Percentiles rank a stretch among this genome's conserved stretches.
Conservation (phyloP, 805 yeast species). For the Millerozyma acaciae region DNA sequence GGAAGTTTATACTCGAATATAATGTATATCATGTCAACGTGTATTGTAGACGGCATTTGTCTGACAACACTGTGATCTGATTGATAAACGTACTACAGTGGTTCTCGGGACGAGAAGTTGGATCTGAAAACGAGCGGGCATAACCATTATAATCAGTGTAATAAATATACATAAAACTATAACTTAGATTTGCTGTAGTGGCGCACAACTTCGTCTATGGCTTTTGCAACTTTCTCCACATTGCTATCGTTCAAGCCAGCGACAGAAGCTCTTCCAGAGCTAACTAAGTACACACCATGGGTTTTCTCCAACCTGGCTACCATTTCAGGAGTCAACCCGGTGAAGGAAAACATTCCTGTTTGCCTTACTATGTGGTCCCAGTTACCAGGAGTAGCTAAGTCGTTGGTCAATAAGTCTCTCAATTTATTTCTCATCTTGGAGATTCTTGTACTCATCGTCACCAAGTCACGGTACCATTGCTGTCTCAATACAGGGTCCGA, state of each 20-base stretch:
- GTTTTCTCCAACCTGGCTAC: conserved; percentile 69
- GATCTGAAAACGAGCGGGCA: too few species aligned
- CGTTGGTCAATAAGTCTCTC: conserved; percentile 50
- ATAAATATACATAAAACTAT: conserved; percentile 6
- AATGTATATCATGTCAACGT: conserved; percentile 1
- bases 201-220: conserved; percentile 75
- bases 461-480: conserved; percentile 83
- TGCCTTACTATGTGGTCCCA: conserved; percentile 92
- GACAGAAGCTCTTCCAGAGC: conserved; percentile 86
- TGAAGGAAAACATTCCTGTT: conserved; percentile 95
- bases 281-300: conserved; percentile 78
- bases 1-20: conserved; percentile 4
- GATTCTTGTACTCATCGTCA: conserved; percentile 85
- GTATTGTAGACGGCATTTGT: background rate
- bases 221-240: conserved; percentile 71
- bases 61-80: background rate
- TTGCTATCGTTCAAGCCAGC: conserved; percentile 86
- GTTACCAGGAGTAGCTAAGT: conserved; percentile 73
- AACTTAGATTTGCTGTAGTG: conserved; percentile 22
- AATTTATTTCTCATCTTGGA: conserved; percentile 70
- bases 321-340: conserved; percentile 77
- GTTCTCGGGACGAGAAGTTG: background rate
- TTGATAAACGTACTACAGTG: background rate
- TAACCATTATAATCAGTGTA: too few species aligned
- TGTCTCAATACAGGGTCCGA: conserved; percentile 58